Evolutionary conservation across 192 early-diverging fungal species (phyloP), one percentile per base, ranked within the genome.

Genomic region (Backusella westeae): DNA sequence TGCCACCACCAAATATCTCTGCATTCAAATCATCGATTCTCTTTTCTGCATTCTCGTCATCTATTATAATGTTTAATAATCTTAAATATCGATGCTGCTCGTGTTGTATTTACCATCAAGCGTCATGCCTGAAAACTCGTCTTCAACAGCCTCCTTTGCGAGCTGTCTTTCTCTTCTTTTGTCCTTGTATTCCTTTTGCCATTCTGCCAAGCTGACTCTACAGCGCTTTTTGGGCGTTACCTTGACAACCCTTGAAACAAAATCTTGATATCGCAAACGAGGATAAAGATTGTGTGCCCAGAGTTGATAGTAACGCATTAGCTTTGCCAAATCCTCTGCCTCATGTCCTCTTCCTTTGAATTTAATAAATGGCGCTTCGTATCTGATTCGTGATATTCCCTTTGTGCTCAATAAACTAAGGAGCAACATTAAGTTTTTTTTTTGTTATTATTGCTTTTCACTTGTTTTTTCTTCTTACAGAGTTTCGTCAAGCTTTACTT

Each of bases 201-300:
- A 42, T 26, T 19, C 17, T 32, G 34, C 14, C 4, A 46, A 17
- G 19, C 32, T 66, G 10, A 63, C 56, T 68, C 53, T 72, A 32
- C 77, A 78, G 0, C 46, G 71, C 15, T 29, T 41, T n/a, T 78
- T 67, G 36, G 41, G 29, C n/a, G 67, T 69, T 29, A 66, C 77
- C 21, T 78, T 78, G 35, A 73, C 52, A 6, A 73, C 77, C 44
- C 26, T 39, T 8, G 72, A 52, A 23, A 46, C 63, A 8, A 81
- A 81, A 56, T 81, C 79, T 10, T 72, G 70, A 36, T 74, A 77
- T n/a, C 68, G 35, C 9, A 81, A 44, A 23, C 79, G 74, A 39
- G 79, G 79, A 52, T 73, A 76, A 1, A 81, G 63, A 23, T 71
- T 72, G 53, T 81, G 75, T 14, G 79, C 79, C 79, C 79, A 81